Conservation (phyloP, 352 stramenopile species). For the Pythium rhizo-oryzae region DNA sequence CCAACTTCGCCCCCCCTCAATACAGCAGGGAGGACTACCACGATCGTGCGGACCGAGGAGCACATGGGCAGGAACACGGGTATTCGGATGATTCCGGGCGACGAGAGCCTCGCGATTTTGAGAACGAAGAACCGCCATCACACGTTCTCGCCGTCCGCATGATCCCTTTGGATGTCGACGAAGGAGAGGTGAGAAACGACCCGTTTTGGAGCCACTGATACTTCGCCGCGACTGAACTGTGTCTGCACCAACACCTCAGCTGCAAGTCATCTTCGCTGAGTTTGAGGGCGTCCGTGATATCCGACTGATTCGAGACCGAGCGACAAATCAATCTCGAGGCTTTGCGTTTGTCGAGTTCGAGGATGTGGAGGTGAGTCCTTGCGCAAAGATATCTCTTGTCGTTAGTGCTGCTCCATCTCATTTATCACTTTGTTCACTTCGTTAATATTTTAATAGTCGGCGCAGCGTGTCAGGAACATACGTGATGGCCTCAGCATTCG, state of each 20-base stretch:
- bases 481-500: conserved; percentile 8
- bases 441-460: conserved; percentile 11
- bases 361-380: conserved; percentile 50
- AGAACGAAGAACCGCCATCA: conserved; percentile 38
- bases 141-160: conserved; percentile 71
- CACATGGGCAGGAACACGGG: background rate
- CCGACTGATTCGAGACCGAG: conserved; percentile 71
- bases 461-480: conserved; percentile 10
- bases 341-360: conserved; percentile 85
- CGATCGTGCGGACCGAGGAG: background rate
- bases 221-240: background rate
- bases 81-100: background rate
- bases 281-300: conserved; percentile 73
- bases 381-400: background rate
- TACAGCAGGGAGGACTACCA: background rate
- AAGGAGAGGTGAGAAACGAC: conserved; percentile 58
- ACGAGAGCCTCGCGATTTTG: conserved; percentile 13
- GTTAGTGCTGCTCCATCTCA: background rate
- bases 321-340: conserved; percentile 62
- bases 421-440: background rate
- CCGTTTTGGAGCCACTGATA: background rate
- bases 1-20: background rate
- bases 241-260: conserved; percentile 32
- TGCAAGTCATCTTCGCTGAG: conserved; percentile 72
- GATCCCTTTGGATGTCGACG: conserved; percentile 70